Evolutionary conservation across 2,329 filamentous ascomycete species (phyloP), one percentile per base, ranked within the genome.

Genomic region (Aaosphaeria pasadenensis): DNA sequence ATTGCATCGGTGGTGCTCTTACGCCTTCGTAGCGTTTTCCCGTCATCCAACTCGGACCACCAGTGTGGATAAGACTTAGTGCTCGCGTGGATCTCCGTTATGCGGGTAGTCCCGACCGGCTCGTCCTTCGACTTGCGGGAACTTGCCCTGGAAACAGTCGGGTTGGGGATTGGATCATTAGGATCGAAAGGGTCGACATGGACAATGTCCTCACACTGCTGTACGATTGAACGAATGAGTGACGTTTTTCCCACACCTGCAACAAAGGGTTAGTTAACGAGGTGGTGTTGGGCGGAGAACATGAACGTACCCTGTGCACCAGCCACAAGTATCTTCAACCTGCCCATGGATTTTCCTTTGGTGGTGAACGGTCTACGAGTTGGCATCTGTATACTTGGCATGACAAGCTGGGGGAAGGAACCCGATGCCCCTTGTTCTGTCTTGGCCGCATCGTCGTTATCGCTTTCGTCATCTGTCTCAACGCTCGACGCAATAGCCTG

Each of bases 311-410:
- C 89, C 62, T 83, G 80, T 62, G 84, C 82, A 30, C 94, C 94
- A 44, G 90, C 87, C 47, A 97, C 77, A 54, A 97, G 77, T n/a
- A 97, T 76, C 73, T 95, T 97, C 46, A 97, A 77, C 59, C 89
- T 86, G 1, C 92, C 92, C 67, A 97, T 81, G 32, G 80, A 80
- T 72, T 87, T 92, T 11, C 94, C 94, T 42, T 82, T 81, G n/a
- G 88, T 84, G 0, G 94, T 96, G 68, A 97, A 97, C 0, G 91
- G 91, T 44, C 91, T 81, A 43, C 94, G 84, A 51, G 84, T 88
- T 4, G 94, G 92, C 82, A 99, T 94, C 52, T 83, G 85, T 60
- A 99, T 86, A 63, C 91, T 96, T 5, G 94, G 94, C 94, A 99
- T 99, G 51, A 99, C 89, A n/a, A 99, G 80, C 69, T 97, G 91